phyloP scores from a whole-genome alignment of 768 basidiomycete genomes.

The Serendipita vermifera region DNA sequence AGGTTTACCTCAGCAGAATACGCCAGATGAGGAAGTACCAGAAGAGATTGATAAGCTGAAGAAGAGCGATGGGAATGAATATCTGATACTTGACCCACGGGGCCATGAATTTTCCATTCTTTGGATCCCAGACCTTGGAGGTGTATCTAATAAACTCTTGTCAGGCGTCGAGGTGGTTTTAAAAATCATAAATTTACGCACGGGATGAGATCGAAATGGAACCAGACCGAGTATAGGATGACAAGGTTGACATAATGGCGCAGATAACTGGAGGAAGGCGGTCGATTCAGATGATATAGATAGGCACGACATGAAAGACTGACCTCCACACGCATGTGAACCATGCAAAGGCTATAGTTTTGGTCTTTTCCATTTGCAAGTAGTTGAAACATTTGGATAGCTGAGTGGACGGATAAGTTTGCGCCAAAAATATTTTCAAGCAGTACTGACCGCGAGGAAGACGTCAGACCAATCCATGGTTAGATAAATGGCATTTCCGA shows the following conservation, averaged over 20 bases:
- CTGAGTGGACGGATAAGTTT: constrained; percentile 26
- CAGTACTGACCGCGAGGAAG: constrained; percentile 58
- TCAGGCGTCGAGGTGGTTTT: not conserved
- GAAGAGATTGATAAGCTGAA: constrained; percentile 81
- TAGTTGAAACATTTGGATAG: constrained; percentile 83
- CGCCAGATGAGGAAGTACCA: constrained; percentile 84
- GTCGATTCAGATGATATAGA: not conserved
- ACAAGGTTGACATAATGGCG: constrained; percentile 80
- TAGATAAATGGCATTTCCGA: constrained; percentile 84
- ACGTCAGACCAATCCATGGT: constrained; percentile 96
- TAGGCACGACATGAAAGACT: constrained; percentile 23
- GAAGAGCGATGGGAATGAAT: constrained; percentile 54
- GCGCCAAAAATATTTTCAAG: not conserved
- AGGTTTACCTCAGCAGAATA: constrained; percentile 54
- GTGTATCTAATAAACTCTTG: constrained; percentile 40
- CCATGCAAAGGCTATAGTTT: constrained; percentile 45
- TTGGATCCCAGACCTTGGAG: constrained; percentile 43
- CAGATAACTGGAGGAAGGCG: constrained; percentile 52
- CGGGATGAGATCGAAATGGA: constrained; percentile 63
- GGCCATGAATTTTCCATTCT: constrained; percentile 53
- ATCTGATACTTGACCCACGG: constrained; percentile 73
- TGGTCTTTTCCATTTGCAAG: constrained; percentile 50
- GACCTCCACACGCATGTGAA: constrained; percentile 76
- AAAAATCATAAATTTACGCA: constrained; percentile 31
- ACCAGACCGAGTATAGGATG: constrained; percentile 82